Base-by-base conservation (phyloP, 495 filamentous ascomycete species). In the Penicillium tannophilum region DNA sequence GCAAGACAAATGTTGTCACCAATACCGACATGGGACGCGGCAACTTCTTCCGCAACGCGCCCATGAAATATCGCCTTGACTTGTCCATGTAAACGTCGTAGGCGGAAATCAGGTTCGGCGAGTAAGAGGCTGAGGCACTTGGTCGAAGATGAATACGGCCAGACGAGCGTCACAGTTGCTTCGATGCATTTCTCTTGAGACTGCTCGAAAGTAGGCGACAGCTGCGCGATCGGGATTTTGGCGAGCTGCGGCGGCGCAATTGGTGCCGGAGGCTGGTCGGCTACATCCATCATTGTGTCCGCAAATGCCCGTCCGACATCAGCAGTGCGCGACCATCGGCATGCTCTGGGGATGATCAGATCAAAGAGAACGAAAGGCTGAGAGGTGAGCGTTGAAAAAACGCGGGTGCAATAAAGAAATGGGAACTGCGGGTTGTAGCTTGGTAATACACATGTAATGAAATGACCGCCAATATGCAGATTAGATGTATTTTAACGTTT, bases 101-200 rank as follows among this genome's bases (percentile, higher is more conserved):
- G 83, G 42, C 91, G 88, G 64, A 94, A 90, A 65, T 98, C 93
- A 24, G 88, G 86, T 55, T 97, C 94, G 11, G 89, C 88, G 5
- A 97, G 80, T 3, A 92, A 82, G 31, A 98, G 83, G 50, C 91
- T 86, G 60, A 90, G 75, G 10, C 85, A 86, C 41, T 81, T 79
- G 7, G 82, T 87, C 14, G 90, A 88, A 6, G 86, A 87, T 35
- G 89, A 96, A 72, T 90, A 98, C 0, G 94, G 94, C 93, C 94
- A 97, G 46, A 92, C 84, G 17, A 98, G 85, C 6, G 89, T 90
- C 35, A 97, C 86, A 2, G 91, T 79, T 14, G 87, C 92, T 52
- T 76, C 72, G 28, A 92, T 76, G n/a, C 73, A 75, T 47, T 67
- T 70, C 7, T 61, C 53, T 10, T 70, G 62, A 6, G 61, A 43